Conservation (phyloP, 495 filamentous ascomycete genomes). For the Penicillium tannophilum region DNA sequence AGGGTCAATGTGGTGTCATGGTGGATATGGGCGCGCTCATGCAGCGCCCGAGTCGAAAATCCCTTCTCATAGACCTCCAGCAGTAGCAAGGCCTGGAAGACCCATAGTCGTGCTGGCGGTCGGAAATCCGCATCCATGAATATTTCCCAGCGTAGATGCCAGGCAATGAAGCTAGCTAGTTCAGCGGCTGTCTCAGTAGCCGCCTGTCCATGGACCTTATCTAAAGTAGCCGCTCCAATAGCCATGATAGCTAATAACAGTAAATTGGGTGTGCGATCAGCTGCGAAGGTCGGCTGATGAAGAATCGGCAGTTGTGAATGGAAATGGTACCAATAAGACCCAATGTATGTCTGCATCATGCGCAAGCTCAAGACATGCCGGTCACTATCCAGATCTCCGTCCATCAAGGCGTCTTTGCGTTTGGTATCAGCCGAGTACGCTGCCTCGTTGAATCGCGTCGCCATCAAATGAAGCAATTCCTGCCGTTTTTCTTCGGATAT, state of each 20-base stretch:
- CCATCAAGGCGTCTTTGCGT: constrained; percentile 75
- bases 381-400: constrained; percentile 73
- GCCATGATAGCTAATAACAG: constrained; percentile 92
- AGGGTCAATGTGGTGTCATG: constrained; percentile 94
- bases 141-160: constrained; percentile 89
- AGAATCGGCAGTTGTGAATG: constrained; percentile 93
- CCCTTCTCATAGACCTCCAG: constrained; percentile 97
- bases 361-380: constrained; percentile 80
- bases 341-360: constrained; percentile 95
- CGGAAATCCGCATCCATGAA: constrained; percentile 89
- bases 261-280: constrained; percentile 81
- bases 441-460: constrained; percentile 77
- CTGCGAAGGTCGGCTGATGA: constrained; percentile 89
- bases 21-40: constrained; percentile 96
- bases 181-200: constrained; percentile 73
- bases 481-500: constrained; percentile 87
- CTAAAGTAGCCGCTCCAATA: constrained; percentile 87
- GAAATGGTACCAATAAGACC: constrained; percentile 92
- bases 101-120: constrained; percentile 97
- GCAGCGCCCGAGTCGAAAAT: constrained; percentile 86
- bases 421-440: constrained; percentile 72
- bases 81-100: constrained; percentile 88
- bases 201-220: constrained; percentile 73
- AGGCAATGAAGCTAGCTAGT: constrained; percentile 83
- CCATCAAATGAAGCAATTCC: constrained; percentile 84